Percentiles rank a stretch among this genome's conserved stretches.
phyloP scores from a whole-genome alignment of 768 basidiomycete species.

The Scleroderma citrinum region DNA sequence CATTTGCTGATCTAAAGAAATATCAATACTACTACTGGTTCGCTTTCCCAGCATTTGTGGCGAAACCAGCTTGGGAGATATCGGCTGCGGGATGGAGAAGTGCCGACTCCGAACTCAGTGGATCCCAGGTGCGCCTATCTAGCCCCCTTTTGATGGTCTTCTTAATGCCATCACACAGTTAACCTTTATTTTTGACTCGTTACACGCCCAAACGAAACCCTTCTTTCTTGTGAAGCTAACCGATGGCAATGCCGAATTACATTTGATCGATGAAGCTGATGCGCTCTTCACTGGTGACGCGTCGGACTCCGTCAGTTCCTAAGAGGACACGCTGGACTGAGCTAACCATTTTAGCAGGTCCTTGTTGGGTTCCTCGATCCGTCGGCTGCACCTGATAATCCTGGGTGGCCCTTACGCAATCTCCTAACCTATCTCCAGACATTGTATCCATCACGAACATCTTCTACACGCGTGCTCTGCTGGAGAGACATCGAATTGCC shows the following conservation, averaged over 20 bases:
- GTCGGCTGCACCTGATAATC: slow-evolving; percentile 65
- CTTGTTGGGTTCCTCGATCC: slow-evolving; percentile 76
- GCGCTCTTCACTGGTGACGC: slow-evolving; percentile 49
- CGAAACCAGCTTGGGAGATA: slow-evolving; percentile 90
- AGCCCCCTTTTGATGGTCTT: slow-evolving; percentile 1
- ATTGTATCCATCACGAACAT: slow-evolving; percentile 44
- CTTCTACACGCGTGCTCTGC: slow-evolving; percentile 59
- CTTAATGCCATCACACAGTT: slow-evolving; percentile 34
- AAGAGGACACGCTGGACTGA: neutral
- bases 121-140: slow-evolving; percentile 33
- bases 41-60: slow-evolving; percentile 86
- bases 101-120: slow-evolving; percentile 41
- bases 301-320: slow-evolving; percentile 34
- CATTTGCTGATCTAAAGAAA: slow-evolving; percentile 96
- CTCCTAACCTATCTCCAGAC: slow-evolving; percentile 76
- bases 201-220: slow-evolving; percentile 37
- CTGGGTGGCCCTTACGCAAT: slow-evolving; percentile 93
- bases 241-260: slow-evolving; percentile 35
- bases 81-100: slow-evolving; percentile 51
- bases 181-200: slow-evolving; percentile 43
- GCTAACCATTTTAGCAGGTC: slow-evolving; percentile 25
- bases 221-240: slow-evolving; percentile 59
- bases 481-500: slow-evolving; percentile 67
- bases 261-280: slow-evolving; percentile 50
- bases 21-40: slow-evolving; percentile 99